Evolutionary conservation across 768 basidiomycete genomes (phyloP).

Genomic region (Rubroboletus pulcherrimus): DNA sequence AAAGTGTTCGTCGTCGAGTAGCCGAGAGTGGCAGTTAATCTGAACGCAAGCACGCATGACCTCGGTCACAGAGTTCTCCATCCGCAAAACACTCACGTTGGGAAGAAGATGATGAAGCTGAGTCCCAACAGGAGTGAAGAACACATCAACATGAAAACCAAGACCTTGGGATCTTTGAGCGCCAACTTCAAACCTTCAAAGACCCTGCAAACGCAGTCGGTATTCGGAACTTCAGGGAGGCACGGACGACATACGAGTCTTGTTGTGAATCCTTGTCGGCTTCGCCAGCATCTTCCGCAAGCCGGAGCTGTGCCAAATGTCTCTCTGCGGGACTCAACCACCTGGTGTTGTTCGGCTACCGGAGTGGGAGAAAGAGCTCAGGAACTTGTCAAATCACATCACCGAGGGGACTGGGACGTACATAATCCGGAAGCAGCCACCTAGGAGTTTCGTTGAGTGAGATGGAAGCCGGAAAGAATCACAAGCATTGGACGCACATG

Average conservation of each 20-base stretch:
- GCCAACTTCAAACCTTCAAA: constrained; percentile 43
- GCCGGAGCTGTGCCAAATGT: constrained; percentile 59
- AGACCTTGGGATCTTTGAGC: constrained; percentile 52
- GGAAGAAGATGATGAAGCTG: constrained; percentile 62
- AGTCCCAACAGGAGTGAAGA: constrained; percentile 52
- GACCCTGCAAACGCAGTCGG: constrained; percentile 4
- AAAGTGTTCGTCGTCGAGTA: constrained; percentile 58
- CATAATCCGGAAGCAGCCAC: constrained; percentile 59
- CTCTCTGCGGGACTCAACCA: constrained; percentile 52
- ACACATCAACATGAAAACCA: constrained; percentile 51
- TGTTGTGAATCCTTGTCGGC: constrained; percentile 56
- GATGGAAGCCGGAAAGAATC: neutral
- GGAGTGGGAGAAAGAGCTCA: neutral
- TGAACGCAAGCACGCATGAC: constrained; percentile 14
- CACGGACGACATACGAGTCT: constrained; percentile 47
- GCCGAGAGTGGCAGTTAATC: constrained; percentile 57
- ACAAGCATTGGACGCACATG: constrained; percentile 35
- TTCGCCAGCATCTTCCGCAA: constrained; percentile 66
- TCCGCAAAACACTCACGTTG: constrained; percentile 35
- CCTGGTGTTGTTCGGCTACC: constrained; percentile 56
- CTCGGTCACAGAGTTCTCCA: neutral
- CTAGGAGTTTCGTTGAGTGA: constrained; percentile 27
- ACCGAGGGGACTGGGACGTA: constrained; percentile 25
- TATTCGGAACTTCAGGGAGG: neutral
- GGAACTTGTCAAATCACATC: neutral